phyloP scores from a whole-genome alignment of 495 filamentous ascomycete species.

The Cercophora sp. region DNA sequence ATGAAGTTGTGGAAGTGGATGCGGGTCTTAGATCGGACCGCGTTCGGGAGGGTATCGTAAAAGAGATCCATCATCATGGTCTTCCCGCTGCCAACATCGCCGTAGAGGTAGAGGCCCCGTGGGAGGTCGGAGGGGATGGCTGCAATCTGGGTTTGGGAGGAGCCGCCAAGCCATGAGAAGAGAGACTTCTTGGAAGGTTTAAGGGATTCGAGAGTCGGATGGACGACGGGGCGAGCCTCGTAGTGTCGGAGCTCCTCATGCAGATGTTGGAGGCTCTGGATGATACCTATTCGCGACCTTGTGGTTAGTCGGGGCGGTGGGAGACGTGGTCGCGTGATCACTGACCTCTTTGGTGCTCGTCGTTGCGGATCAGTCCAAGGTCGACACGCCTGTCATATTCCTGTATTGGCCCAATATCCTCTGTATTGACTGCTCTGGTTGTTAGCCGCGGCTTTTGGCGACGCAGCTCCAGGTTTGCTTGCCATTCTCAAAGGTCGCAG shows the following conservation, averaged over 20 bases:
- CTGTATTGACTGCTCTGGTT: slow-evolving; percentile 19
- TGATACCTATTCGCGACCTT: slow-evolving; percentile 56
- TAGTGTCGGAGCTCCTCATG: slow-evolving; percentile 80
- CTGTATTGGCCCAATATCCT: slow-evolving; percentile 64
- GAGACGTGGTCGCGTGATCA: background rate
- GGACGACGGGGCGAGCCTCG: slow-evolving; percentile 64
- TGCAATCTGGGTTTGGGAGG: slow-evolving; percentile 29
- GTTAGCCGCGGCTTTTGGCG: background rate
- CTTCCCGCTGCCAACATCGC: slow-evolving; percentile 96
- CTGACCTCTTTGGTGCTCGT: slow-evolving; percentile 84
- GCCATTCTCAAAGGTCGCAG: slow-evolving; percentile 31
- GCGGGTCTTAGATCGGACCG: slow-evolving; percentile 80
- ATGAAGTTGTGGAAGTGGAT: slow-evolving; percentile 99
- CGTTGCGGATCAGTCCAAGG: slow-evolving; percentile 69
- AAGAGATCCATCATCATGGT: slow-evolving; percentile 99
- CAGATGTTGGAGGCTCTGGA: slow-evolving; percentile 81
- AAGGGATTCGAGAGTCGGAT: slow-evolving; percentile 71
- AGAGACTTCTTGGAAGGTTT: slow-evolving; percentile 65
- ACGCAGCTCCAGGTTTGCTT: no score
- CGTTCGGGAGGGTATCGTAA: slow-evolving; percentile 82
- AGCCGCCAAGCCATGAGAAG: slow-evolving; percentile 62
- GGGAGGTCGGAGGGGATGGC: slow-evolving; percentile 69
- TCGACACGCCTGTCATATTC: slow-evolving; percentile 84
- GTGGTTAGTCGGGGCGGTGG: background rate
- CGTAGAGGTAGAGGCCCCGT: slow-evolving; percentile 89